Evolutionary conservation across 805 yeast species (phyloP), one percentile per base, ranked within the genome.

Genomic region (Schwanniomyces polymorphus): DNA sequence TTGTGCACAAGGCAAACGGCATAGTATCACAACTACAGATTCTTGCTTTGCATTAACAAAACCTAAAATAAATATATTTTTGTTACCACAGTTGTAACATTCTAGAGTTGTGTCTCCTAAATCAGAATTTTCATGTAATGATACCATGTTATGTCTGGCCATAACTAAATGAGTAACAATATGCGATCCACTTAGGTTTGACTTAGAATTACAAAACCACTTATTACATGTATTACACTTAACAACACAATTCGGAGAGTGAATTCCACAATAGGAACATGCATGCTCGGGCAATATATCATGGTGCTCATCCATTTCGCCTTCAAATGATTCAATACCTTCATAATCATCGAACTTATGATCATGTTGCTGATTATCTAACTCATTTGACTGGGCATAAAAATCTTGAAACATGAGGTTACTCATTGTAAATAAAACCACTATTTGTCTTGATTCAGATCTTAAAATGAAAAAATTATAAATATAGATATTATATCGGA

Each of bases 1-100:
- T 59, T 84, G 91, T 1, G 96, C 85, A 65, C 97, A 91, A 0
- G 97, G 97, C 45, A 88, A 72, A 46, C 97, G 81, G 67, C 97
- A 91, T 41, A 91, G 66, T 38, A 91, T 78, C 4, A 91, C 96
- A 49, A 91, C 91, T 33, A 90, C 91, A 4, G 91, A 84, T 54
- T 89, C 95, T 48, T 84, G 80, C 59, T 88, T 88, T 4, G 97
- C 97, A 23, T 91, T 79, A 12, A 91, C 94, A 65, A 85, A 90
- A 0, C 97, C 97, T 33, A 91, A 70, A 23, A 85, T 74, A 56
- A 91, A 91, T 2, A 84, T 86, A 57, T 91, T 91, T 49, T 75
- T 81, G 60, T 79, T 81, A 27, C 97, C 97, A 71, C 97, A 91
- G 59, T 84, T 85, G 68, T 91, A 91, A 69, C 97, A 91, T 64